phyloP scores from a whole-genome alignment of 176 grass and related monocot species.

The Triticum dicoccoides region DNA sequence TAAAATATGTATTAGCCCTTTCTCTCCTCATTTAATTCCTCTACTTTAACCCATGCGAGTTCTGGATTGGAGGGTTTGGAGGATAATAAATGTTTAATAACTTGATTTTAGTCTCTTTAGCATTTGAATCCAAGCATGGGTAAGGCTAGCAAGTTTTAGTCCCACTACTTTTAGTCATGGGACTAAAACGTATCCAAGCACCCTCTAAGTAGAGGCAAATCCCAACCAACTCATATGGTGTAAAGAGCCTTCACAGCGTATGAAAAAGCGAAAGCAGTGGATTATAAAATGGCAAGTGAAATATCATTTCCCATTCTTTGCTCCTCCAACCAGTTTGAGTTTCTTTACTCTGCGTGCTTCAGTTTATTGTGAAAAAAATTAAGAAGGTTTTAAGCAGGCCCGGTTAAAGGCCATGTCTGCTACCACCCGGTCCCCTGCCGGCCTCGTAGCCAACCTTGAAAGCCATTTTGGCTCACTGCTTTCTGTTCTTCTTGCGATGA shows the following conservation, averaged over 20 bases:
- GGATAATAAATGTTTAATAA: no score
- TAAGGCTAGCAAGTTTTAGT: no score
- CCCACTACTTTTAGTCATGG: no score
- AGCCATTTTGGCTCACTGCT: background rate
- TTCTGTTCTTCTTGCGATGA: background rate
- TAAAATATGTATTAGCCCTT: no score
- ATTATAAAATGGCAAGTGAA: background rate
- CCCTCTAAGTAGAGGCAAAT: background rate
- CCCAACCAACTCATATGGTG: background rate
- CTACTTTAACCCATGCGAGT: no score
- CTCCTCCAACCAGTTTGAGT: background rate
- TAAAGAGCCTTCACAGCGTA: background rate
- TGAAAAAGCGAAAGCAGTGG: background rate
- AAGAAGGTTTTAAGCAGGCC: background rate
- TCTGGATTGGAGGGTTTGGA: no score
- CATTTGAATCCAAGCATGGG: no score
- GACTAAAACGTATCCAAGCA: no score
- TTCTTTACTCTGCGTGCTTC: background rate
- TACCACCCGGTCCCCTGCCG: background rate
- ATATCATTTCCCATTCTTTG: background rate
- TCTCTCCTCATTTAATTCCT: no score
- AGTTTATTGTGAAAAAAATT: background rate
- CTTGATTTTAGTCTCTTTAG: no score
- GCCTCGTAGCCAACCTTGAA: background rate
- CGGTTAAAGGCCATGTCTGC: background rate